Conservation (phyloP, 2,329 filamentous ascomycete species). For the Botryotinia convoluta region DNA sequence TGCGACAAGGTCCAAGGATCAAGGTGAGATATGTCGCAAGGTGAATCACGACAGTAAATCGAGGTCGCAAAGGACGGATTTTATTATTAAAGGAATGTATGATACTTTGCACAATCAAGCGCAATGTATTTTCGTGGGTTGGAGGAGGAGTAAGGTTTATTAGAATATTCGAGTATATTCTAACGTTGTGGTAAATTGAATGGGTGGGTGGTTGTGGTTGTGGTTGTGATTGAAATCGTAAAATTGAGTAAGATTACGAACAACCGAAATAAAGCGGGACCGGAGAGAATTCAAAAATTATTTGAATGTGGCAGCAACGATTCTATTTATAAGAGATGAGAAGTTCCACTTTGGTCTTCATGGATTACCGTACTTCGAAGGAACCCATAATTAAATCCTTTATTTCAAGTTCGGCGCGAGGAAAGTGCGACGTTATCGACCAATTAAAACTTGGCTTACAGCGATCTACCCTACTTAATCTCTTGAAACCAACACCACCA, state of each 20-base stretch:
- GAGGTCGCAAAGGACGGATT: neutral
- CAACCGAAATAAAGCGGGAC: conserved; percentile 17
- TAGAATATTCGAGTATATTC: conserved; percentile 8
- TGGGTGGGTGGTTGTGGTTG: neutral
- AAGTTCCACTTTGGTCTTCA: neutral
- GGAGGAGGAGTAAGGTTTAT: neutral
- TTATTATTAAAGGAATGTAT: conserved; percentile 20
- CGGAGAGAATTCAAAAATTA: neutral
- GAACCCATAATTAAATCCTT: conserved; percentile 17
- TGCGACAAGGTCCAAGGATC: neutral
- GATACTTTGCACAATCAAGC: conserved; percentile 11
- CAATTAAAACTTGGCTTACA: conserved; percentile 11
- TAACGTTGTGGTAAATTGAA: neutral
- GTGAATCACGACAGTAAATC: neutral
- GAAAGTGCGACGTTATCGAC: conserved; percentile 1
- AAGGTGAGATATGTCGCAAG: conserved; percentile 2
- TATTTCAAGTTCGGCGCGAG: conserved; percentile 5
- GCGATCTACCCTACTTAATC: conserved; percentile 10
- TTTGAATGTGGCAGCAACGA: neutral
- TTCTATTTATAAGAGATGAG: conserved; percentile 11
- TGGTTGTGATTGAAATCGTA: conserved; percentile 15
- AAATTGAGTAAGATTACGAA: conserved; percentile 15
- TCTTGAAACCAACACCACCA: conserved; percentile 1
- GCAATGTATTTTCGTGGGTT: neutral
- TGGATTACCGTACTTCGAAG: neutral